These are phyloP conservation scores for Triticum urartu DNA, from an alignment of 176 grass and related monocot species.

Conservation along the genomic window DNA sequence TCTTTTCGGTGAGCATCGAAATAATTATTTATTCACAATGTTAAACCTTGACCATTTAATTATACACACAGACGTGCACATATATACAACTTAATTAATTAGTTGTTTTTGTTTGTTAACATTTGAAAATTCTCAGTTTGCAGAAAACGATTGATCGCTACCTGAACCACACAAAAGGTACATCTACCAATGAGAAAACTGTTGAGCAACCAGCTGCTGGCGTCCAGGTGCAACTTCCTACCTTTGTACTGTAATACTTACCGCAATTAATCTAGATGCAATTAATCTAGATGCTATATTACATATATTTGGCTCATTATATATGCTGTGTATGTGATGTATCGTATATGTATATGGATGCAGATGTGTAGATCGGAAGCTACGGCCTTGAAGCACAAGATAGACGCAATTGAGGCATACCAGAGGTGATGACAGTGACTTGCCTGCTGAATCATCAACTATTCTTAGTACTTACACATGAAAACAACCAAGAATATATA, in stretches of 20 bases:
- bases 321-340: neutral
- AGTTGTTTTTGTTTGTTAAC: conserved; percentile 1
- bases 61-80: neutral
- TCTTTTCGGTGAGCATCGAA: neutral
- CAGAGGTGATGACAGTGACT: conserved; percentile 43
- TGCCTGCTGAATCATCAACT: neutral
- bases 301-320: neutral
- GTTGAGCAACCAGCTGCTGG: neutral
- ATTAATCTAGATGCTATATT: neutral
- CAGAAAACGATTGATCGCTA: conserved; percentile 80
- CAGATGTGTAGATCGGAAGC: conserved; percentile 58
- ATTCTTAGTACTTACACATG: neutral
- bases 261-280: neutral
- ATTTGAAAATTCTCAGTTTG: conserved; percentile 45
- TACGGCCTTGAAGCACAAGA: conserved; percentile 49
- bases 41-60: neutral
- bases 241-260: neutral
- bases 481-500: neutral
- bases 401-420: conserved; percentile 48
- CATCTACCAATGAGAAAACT: conserved; percentile 17
- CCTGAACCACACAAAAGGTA: conserved; percentile 37
- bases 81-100: neutral
- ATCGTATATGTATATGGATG: no score
- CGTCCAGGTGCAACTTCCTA: conserved; percentile 28
- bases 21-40: neutral